Conservation (phyloP, 495 filamentous ascomycete genomes). For the Lasiosphaeria miniovina region DNA sequence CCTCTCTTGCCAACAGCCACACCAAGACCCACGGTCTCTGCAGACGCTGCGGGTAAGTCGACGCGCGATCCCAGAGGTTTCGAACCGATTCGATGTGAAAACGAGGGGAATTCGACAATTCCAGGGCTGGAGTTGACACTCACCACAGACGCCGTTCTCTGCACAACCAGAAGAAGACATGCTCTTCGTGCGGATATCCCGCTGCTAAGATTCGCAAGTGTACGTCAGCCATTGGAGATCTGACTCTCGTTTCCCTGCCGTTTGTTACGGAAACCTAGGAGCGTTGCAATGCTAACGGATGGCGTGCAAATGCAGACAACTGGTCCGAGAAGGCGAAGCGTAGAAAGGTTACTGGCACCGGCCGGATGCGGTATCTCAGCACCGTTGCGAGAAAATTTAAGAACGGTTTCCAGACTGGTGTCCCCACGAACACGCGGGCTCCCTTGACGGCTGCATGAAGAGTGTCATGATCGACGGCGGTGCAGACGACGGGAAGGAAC, state of each 20-base stretch:
- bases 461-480: constrained; percentile 21
- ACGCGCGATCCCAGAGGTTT: constrained; percentile 4
- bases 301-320: constrained; percentile 64
- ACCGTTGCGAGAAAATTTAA: constrained; percentile 83
- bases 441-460: constrained; percentile 32
- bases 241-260: neutral
- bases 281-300: constrained; percentile 16
- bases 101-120: constrained; percentile 4
- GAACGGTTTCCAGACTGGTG: constrained; percentile 93
- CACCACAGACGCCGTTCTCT: constrained; percentile 77
- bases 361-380: constrained; percentile 90
- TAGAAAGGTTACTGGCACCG: constrained; percentile 97
- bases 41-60: constrained; percentile 93
- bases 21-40: constrained; percentile 99
- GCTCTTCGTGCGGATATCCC: constrained; percentile 96
- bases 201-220: constrained; percentile 96
- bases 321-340: constrained; percentile 99
- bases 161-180: constrained; percentile 99
- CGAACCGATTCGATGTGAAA: constrained; percentile 3
- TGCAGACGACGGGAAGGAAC: constrained; percentile 25
- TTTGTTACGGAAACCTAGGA: neutral
- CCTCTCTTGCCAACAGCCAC: constrained; percentile 51
- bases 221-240: constrained; percentile 56
- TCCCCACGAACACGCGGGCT: constrained; percentile 80
- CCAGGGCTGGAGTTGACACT: constrained; percentile 23